Percentiles rank a stretch among this genome's conserved stretches.
These are phyloP conservation scores for Penicillium goetzii DNA, from an alignment of 495 filamentous ascomycete genomes.

Conservation along the genomic window DNA sequence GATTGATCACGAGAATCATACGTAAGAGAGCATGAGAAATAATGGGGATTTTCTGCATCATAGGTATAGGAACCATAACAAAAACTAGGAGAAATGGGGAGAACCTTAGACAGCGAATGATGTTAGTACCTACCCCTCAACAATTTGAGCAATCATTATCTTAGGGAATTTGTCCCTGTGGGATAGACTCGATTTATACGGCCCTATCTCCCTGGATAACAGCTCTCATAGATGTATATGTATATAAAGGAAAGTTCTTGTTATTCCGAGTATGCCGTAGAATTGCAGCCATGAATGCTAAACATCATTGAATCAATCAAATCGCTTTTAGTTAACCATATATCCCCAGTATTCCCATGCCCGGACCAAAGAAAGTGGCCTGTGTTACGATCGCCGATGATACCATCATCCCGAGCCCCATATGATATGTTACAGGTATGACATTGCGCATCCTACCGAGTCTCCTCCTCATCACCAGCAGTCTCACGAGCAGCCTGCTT, in stretches of 20 bases:
- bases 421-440: background rate
- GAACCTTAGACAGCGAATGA: too few relatives aligned
- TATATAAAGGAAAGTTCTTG: too few relatives aligned
- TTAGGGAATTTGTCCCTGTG: too few relatives aligned
- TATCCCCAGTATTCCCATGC: background rate
- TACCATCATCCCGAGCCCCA: background rate
- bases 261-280: background rate
- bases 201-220: too few relatives aligned
- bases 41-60: too few relatives aligned
- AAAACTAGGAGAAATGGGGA: too few relatives aligned
- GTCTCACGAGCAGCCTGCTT: constrained; percentile 22
- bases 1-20: too few relatives aligned
- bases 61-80: too few relatives aligned
- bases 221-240: too few relatives aligned
- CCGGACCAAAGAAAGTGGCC: background rate
- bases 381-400: background rate
- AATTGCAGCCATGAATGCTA: background rate
- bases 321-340: background rate
- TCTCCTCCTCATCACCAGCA: constrained; percentile 27
- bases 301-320: background rate
- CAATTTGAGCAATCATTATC: background rate
- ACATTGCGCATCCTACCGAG: background rate
- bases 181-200: too few relatives aligned
- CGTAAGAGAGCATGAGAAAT: too few relatives aligned
- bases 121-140: too few relatives aligned